Percentiles rank a stretch among this genome's conserved stretches.
Evolutionary conservation across 176 grass and related monocot genomes (phyloP).

Genomic region (Bothriochloa decipiens): DNA sequence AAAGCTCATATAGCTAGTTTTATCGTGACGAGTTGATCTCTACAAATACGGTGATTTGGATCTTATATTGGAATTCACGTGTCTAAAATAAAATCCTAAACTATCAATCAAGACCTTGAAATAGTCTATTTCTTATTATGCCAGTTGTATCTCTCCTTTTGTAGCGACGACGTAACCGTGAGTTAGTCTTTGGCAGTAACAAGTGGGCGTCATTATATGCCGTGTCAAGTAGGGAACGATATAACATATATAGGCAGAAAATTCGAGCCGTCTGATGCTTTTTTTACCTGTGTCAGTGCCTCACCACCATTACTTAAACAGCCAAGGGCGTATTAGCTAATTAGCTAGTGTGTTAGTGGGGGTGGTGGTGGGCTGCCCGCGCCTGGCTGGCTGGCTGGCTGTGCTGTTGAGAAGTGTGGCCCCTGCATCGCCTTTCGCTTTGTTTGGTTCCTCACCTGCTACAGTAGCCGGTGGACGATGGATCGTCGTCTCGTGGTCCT

Average conservation of each 20-base stretch:
- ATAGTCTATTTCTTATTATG: too few relatives aligned
- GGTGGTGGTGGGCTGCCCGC: not conserved
- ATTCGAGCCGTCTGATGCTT: not conserved
- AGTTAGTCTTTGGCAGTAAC: not conserved
- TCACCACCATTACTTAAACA: not conserved
- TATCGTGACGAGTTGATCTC: too few relatives aligned
- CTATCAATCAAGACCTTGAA: too few relatives aligned
- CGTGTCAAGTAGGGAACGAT: not conserved
- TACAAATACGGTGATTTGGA: too few relatives aligned
- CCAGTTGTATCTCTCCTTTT: too few relatives aligned
- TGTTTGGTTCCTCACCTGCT: not conserved
- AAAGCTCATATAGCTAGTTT: too few relatives aligned
- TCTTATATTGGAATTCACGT: too few relatives aligned
- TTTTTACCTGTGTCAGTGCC: not conserved
- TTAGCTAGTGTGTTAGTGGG: not conserved
- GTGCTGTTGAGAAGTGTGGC: conserved; percentile 14
- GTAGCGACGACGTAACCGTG: too few relatives aligned
- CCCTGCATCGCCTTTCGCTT: not conserved
- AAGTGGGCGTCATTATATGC: not conserved
- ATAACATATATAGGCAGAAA: not conserved
- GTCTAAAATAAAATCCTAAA: too few relatives aligned
- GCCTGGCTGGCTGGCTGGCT: not conserved
- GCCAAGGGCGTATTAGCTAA: not conserved
- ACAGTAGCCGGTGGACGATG: not conserved
- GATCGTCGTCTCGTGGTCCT: not conserved